These are phyloP conservation scores for Umbelopsis sp. DNA, from an alignment of 192 early-diverging fungal species.

Conservation along the genomic window DNA sequence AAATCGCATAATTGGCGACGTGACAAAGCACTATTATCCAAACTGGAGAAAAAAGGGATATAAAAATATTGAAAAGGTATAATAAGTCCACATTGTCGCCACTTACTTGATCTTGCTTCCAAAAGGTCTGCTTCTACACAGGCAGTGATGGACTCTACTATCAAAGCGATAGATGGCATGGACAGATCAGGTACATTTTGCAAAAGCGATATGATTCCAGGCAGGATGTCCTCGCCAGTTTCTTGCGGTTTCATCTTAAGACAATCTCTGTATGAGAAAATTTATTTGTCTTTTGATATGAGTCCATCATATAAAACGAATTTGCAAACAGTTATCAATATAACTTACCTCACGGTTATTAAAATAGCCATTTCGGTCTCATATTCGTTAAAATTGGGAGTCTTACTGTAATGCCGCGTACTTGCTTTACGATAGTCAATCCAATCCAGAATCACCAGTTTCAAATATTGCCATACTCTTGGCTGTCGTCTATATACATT, in stretches of 20 bases:
- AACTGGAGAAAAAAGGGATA: conserved; percentile 28
- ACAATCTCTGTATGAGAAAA: conserved; percentile 42
- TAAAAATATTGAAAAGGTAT: neutral
- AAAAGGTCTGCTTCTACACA: conserved; percentile 46
- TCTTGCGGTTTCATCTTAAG: conserved; percentile 44
- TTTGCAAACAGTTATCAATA: too few relatives aligned
- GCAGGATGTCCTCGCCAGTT: conserved; percentile 52
- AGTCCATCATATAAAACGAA: too few relatives aligned
- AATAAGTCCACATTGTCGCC: neutral
- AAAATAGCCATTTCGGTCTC: conserved; percentile 57
- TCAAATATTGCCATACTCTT: conserved; percentile 56
- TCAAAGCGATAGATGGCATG: conserved; percentile 44
- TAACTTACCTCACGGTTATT: conserved; percentile 46
- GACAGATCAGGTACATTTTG: conserved; percentile 46
- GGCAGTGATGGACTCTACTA: conserved; percentile 51
- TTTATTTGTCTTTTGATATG: too few relatives aligned
- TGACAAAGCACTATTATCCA: conserved; percentile 53
- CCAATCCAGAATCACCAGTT: conserved; percentile 54
- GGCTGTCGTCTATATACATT: conserved; percentile 51
- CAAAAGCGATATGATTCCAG: conserved; percentile 51
- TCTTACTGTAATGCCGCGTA: neutral
- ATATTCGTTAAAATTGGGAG: conserved; percentile 16
- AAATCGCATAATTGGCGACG: conserved; percentile 44
- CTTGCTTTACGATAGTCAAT: conserved; percentile 44
- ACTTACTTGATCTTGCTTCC: conserved; percentile 48